Percentiles rank a stretch among this genome's conserved stretches.
Evolutionary conservation across 805 yeast species (phyloP).

Genomic region (Kodamaea kakaduensis): DNA sequence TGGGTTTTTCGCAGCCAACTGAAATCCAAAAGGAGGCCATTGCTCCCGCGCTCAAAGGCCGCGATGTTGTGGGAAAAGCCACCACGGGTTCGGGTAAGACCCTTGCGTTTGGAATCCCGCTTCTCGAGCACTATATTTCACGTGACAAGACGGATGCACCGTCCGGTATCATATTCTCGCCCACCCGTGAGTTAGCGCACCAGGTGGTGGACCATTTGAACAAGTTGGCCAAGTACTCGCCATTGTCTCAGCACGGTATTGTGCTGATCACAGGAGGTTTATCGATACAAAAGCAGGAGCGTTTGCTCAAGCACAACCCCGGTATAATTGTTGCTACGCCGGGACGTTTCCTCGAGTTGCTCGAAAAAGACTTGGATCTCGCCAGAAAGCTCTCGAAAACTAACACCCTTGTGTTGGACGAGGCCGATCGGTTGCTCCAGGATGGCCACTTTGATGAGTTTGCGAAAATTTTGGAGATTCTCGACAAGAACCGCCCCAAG

Average conservation of each 20-base stretch:
- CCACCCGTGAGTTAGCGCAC: slow-evolving; percentile 94
- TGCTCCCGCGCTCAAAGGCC: slow-evolving; percentile 68
- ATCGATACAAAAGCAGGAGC: slow-evolving; percentile 88
- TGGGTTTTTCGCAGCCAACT: slow-evolving; percentile 70
- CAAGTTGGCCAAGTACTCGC: slow-evolving; percentile 48
- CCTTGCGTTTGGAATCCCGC: slow-evolving; percentile 90
- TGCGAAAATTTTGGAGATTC: slow-evolving; percentile 68
- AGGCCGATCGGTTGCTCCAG: slow-evolving; percentile 91
- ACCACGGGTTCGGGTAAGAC: slow-evolving; percentile 98
- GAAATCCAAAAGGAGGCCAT: slow-evolving; percentile 75
- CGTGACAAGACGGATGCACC: slow-evolving; percentile 37
- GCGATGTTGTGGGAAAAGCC: slow-evolving; percentile 91
- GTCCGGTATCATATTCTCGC: slow-evolving; percentile 80
- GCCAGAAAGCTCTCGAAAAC: slow-evolving; percentile 41
- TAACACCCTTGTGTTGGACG: slow-evolving; percentile 72
- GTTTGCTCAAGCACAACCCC: slow-evolving; percentile 70
- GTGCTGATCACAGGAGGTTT: slow-evolving; percentile 91
- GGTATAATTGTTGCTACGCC: slow-evolving; percentile 91
- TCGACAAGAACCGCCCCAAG: slow-evolving; percentile 48
- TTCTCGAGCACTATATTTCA: slow-evolving; percentile 59
- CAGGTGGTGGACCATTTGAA: slow-evolving; percentile 84
- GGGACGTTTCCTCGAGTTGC: slow-evolving; percentile 82
- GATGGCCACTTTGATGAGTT: slow-evolving; percentile 96
- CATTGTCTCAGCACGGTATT: slow-evolving; percentile 52
- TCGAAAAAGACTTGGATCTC: slow-evolving; percentile 55